Base-by-base conservation (phyloP, 1,139 yeast genomes). In the Pichiaceae sp. region DNA sequence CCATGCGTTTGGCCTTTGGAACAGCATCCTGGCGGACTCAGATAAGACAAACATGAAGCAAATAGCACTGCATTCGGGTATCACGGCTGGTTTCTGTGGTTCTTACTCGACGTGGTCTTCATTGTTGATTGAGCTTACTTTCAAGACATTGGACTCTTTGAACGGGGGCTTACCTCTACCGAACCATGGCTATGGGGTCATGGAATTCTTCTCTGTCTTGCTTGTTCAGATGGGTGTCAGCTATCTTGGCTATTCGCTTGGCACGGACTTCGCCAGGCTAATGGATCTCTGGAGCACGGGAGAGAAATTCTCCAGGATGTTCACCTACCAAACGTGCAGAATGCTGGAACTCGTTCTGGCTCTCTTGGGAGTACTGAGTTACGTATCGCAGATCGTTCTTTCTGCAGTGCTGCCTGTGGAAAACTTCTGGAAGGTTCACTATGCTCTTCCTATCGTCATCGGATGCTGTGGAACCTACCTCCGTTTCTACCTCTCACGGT, bases 31-130 rank as follows among this genome's bases (percentile, higher is more conserved):
- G 4, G 16, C 24, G 16, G 34, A 29, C 18, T 39, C 49, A 2
- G 26, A 27, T 0, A 48, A 46, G 20, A 38, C 37, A 4, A 53
- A 50, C 32, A 74, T 67, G 49, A 70, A 64, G 7, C 54, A 65
- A 9, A 53, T 72, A 6, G 71, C 77, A 0, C 46, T 84, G 3
- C 81, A 74, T 48, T 59, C 66, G 2, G 86, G 84, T 0, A 46
- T 86, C 14, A 74, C 93, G 0, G 78, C 91, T 0, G 98, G 97
- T 0, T 80, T 77, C 48, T 86, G 91, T 59, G 98, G 98, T 0
- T 70, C 91, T 0, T 62, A 81, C 31, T 84, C 96, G 1, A 83
- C 96, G 0, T 86, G 85, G 49, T 81, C 95, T 4, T 65, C 91
- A 0, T 64, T 81, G 44, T 67, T 86, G 29, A 50, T 79, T 12